Evolutionary conservation across 2,329 filamentous ascomycete genomes (phyloP).

Genomic region (Aspergillus transmontanensis): DNA sequence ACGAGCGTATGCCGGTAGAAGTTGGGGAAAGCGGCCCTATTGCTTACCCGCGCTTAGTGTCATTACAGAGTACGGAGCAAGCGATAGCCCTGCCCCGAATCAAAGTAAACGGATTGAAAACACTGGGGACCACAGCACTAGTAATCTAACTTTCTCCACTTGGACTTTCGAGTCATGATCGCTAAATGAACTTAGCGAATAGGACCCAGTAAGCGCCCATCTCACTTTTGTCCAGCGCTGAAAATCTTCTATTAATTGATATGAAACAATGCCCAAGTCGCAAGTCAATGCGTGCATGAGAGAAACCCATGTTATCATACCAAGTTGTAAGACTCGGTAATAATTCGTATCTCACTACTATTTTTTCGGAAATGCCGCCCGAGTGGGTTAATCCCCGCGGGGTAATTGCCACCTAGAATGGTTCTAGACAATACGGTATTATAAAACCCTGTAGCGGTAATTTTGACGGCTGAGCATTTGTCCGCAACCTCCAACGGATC

Average conservation of each 20-base stretch:
- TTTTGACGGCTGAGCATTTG: constrained; percentile 20
- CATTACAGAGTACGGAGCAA: neutral
- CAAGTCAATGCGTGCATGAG: neutral
- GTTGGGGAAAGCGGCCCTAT: constrained; percentile 18
- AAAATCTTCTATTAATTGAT: neutral
- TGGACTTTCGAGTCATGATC: neutral
- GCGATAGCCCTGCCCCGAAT: neutral
- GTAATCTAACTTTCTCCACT: neutral
- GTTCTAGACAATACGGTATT: neutral
- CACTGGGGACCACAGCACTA: neutral
- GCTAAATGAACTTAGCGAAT: neutral
- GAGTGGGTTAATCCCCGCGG: constrained; percentile 16
- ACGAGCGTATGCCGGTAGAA: constrained; percentile 9
- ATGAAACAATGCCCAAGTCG: neutral
- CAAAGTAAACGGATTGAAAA: constrained; percentile 1
- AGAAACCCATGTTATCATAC: no score
- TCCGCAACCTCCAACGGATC: constrained; percentile 13
- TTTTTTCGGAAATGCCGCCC: neutral
- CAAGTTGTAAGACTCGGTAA: neutral
- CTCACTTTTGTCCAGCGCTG: neutral
- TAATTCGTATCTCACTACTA: neutral
- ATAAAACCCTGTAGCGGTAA: neutral
- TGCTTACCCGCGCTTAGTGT: constrained; percentile 19
- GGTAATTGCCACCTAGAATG: constrained; percentile 4
- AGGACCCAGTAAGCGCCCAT: neutral